These are phyloP conservation scores for Wickerhamiella brachini DNA, from an alignment of 805 yeast species.

Conservation along the genomic window DNA sequence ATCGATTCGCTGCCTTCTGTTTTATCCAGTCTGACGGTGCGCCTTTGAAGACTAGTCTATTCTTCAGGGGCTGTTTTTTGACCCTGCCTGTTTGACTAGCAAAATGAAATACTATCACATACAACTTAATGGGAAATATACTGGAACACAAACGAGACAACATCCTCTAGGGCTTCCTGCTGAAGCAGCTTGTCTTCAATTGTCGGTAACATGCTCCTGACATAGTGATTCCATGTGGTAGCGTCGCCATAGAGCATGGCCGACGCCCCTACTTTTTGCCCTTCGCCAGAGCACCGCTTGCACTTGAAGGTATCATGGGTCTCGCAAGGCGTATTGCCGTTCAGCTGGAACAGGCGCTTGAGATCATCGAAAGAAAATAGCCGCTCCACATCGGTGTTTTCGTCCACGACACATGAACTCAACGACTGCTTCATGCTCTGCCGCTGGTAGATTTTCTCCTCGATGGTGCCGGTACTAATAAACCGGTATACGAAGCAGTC, in stretches of 20 bases:
- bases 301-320: slow-evolving; percentile 90
- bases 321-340: slow-evolving; percentile 58
- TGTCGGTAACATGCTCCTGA: slow-evolving; percentile 37
- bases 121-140: slow-evolving; percentile 65
- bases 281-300: slow-evolving; percentile 54
- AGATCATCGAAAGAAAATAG: slow-evolving; percentile 74
- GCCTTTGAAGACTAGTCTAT: too few species aligned
- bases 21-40: too few species aligned
- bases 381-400: slow-evolving; percentile 87
- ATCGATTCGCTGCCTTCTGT: too few species aligned
- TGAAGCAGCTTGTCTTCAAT: slow-evolving; percentile 68
- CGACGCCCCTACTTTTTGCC: slow-evolving; percentile 50
- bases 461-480: slow-evolving; percentile 88
- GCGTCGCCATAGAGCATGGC: slow-evolving; percentile 97
- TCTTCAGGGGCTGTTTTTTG: too few species aligned
- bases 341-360: slow-evolving; percentile 58
- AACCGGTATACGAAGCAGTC: slow-evolving; percentile 92
- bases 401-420: slow-evolving; percentile 94
- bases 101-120: too few species aligned
- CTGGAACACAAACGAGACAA: slow-evolving; percentile 80
- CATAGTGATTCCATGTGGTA: slow-evolving; percentile 91
- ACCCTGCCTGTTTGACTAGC: too few species aligned
- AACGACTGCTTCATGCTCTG: slow-evolving; percentile 88
- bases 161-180: slow-evolving; percentile 51
- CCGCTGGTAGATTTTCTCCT: slow-evolving; percentile 89